These are phyloP conservation scores for Aspergillus bombycis DNA, from an alignment of 2,329 filamentous ascomycete species.

Conservation along the genomic window DNA sequence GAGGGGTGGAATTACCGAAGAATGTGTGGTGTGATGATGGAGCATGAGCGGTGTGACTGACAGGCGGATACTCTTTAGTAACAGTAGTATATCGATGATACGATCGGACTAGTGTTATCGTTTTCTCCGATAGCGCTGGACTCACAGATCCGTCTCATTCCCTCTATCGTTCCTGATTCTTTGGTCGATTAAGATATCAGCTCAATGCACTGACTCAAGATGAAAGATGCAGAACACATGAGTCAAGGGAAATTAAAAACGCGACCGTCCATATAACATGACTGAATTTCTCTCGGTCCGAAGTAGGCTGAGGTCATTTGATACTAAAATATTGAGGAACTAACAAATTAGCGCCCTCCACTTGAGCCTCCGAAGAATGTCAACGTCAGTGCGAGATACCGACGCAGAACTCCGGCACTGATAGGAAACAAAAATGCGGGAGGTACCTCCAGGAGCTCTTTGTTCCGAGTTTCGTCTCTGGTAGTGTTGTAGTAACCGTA, in stretches of 20 bases:
- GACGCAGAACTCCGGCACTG: neutral
- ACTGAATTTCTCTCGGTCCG: slow-evolving; percentile 12
- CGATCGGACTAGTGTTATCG: slow-evolving; percentile 1
- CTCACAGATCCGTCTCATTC: neutral
- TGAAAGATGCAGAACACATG: neutral
- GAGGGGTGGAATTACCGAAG: slow-evolving; percentile 7
- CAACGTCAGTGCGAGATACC: slow-evolving; percentile 16
- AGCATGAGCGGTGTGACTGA: slow-evolving; percentile 34
- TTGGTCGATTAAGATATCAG: neutral
- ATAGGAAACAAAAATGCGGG: neutral
- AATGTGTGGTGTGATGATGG: slow-evolving; percentile 28
- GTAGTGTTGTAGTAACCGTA: neutral
- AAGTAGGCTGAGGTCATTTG: slow-evolving; percentile 30
- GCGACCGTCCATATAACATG: slow-evolving; percentile 8
- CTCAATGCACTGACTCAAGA: neutral
- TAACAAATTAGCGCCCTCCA: slow-evolving; percentile 17
- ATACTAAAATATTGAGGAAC: slow-evolving; percentile 18
- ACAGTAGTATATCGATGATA: neutral
- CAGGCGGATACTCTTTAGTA: neutral
- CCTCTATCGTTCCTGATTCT: neutral
- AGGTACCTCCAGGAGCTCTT: neutral
- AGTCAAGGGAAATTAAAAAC: neutral
- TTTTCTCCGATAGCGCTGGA: neutral
- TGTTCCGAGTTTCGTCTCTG: slow-evolving; percentile 16
- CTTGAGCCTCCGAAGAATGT: slow-evolving; percentile 26